Conservation (phyloP, 2,329 filamentous ascomycete species). For the Fusarium mundagurra region DNA sequence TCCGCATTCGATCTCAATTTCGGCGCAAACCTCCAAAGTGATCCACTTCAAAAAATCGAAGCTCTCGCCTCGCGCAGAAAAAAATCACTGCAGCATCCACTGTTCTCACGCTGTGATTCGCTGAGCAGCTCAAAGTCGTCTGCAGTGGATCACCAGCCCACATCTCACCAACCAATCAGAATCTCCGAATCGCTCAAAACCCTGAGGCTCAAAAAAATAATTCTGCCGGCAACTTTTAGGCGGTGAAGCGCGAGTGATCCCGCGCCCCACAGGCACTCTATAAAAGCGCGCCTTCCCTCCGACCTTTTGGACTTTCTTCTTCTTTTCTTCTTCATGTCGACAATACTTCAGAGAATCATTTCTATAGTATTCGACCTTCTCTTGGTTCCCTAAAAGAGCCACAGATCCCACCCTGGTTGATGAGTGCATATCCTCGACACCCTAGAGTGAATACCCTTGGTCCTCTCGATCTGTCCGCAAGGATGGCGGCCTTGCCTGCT, state of each 20-base stretch:
- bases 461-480: conserved; percentile 51
- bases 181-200: background rate
- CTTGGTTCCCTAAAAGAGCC: conserved; percentile 93
- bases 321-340: conserved; percentile 68
- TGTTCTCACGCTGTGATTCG: background rate
- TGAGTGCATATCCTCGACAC: conserved; percentile 77
- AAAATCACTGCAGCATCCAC: conserved; percentile 4
- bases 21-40: background rate
- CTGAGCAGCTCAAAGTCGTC: background rate
- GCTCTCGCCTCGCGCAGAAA: background rate
- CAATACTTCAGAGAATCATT: conserved; percentile 86
- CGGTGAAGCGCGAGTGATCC: conserved; percentile 44
- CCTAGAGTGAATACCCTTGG: conserved; percentile 44
- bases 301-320: conserved; percentile 50
- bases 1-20: background rate
- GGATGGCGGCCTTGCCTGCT: conserved; percentile 61
- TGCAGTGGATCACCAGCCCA: background rate
- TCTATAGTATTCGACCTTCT: conserved; percentile 96
- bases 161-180: background rate
- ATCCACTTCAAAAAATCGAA: background rate
- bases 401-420: conserved; percentile 77
- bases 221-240: conserved; percentile 49
- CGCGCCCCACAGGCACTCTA: conserved; percentile 28
- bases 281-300: conserved; percentile 15
- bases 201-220: conserved; percentile 7